Evolutionary conservation across 305 asterid genomes (phyloP), one percentile per base, ranked within the genome.

Genomic region (Rubia occidens): DNA sequence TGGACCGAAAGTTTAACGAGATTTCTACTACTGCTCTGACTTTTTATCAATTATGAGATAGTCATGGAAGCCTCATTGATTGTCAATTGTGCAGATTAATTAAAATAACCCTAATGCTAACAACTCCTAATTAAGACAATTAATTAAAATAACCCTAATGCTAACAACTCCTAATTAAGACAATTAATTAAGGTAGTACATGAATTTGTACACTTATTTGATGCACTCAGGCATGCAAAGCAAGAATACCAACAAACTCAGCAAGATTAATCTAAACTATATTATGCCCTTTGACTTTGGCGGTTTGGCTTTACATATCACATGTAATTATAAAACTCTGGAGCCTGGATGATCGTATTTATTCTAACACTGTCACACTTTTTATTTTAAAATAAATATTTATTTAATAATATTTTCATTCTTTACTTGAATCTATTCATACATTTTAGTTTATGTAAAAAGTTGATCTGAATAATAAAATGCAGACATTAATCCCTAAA

Each of bases 281-380:
- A 18, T 26, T 9, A 20, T 8, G 11, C 20, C 26, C 49, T 32
- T 66, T 66, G 76, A 44, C 55, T 66, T 9, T 60, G 56, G 54
- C 2, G 26, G 26, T 51, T 20, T 18, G 45, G 54, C 15, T 11
- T 8, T 40, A 18, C 29, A 11, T 21, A 56, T 10, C 18, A 67
- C 77, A 67, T 61, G 68, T 66, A 60, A 73, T 26, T 24, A 54
- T 35, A 42, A 56, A 55, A 53, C n/a, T 13, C 62, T 29, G 32
- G 32, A 29, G 32, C 32, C 32, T 29, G 32, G 3, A 29, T 2
- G 24, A 24, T 29, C 32, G 32, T 56, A 20, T 8, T 20, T 55
- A 55, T 55, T 29, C 32, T 29, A 29, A 29, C 32, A 2, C 32
- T 2, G 32, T 29, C 32, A 29, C 32, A 29, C 32, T 29, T 29